These are phyloP conservation scores for Mortierella sp. DNA, from an alignment of 371 early-diverging fungal species.

Conservation along the genomic window DNA sequence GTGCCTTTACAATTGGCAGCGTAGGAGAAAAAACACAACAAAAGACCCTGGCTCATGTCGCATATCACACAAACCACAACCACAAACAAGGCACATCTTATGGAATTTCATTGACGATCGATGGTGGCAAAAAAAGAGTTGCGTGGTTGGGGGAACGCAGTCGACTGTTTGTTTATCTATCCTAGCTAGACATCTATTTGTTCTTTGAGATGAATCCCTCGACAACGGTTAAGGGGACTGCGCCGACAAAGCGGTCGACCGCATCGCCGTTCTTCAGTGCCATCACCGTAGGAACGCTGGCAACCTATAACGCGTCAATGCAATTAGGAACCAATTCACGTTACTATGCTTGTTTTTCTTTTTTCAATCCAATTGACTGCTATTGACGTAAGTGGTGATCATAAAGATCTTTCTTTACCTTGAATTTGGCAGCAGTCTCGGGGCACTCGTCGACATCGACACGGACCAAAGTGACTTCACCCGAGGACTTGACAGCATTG, in stretches of 20 bases:
- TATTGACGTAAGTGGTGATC: neutral
- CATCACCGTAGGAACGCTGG: slow-evolving; percentile 45
- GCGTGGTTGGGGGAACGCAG: too few species aligned
- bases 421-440: slow-evolving; percentile 17
- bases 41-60: too few species aligned
- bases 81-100: too few species aligned
- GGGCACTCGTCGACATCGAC: slow-evolving; percentile 54
- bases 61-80: too few species aligned
- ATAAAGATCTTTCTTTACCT: neutral
- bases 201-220: slow-evolving; percentile 25
- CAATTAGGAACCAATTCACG: neutral
- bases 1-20: too few species aligned
- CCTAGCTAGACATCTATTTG: too few species aligned
- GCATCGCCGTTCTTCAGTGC: slow-evolving; percentile 43
- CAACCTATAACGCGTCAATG: slow-evolving; percentile 26
- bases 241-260: slow-evolving; percentile 42
- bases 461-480: slow-evolving; percentile 39
- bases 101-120: too few species aligned
- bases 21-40: too few species aligned
- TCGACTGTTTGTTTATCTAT: too few species aligned
- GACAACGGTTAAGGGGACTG: slow-evolving; percentile 24
- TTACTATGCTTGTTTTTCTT: neutral
- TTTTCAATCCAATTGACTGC: neutral
- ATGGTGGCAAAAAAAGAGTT: too few species aligned
- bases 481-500: slow-evolving; percentile 27